These are phyloP conservation scores for Funneliformis geosporum DNA, from an alignment of 192 early-diverging fungal genomes.

Conservation along the genomic window DNA sequence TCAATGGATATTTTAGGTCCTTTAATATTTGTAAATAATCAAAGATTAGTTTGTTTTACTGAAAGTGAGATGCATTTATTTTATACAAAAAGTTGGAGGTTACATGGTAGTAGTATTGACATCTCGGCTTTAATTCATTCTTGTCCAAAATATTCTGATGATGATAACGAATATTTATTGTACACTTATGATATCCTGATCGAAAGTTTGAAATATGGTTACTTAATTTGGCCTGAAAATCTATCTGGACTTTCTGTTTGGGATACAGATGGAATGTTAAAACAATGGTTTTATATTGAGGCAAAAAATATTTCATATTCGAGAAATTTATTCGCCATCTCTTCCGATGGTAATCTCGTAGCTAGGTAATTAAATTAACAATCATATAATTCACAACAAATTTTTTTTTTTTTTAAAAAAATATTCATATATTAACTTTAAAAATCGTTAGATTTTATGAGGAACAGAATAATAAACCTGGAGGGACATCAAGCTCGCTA, in stretches of 20 bases:
- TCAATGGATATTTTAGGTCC: background rate
- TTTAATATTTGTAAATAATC: background rate
- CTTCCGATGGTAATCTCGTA: background rate
- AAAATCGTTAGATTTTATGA: background rate
- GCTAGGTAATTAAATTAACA: slow-evolving; percentile 6
- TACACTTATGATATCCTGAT: background rate
- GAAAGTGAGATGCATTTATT: background rate
- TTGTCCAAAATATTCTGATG: background rate
- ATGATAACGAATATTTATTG: background rate
- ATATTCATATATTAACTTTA: background rate
- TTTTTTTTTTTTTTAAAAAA: background rate
- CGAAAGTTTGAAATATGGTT: background rate
- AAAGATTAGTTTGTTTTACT: background rate
- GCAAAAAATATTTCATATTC: background rate
- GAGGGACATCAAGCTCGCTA: background rate
- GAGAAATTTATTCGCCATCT: background rate
- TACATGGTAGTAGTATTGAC: background rate
- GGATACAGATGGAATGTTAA: slow-evolving; percentile 7
- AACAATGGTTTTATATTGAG: slow-evolving; percentile 13
- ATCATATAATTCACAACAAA: background rate
- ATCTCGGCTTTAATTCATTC: background rate
- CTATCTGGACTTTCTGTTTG: background rate
- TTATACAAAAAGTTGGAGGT: background rate
- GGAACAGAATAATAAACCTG: background rate
- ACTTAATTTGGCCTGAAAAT: background rate